Percentiles rank a stretch among this genome's conserved stretches.
These are phyloP conservation scores for Solidago caesia DNA, from an alignment of 129 eudicot genomes.

Conservation along the genomic window DNA sequence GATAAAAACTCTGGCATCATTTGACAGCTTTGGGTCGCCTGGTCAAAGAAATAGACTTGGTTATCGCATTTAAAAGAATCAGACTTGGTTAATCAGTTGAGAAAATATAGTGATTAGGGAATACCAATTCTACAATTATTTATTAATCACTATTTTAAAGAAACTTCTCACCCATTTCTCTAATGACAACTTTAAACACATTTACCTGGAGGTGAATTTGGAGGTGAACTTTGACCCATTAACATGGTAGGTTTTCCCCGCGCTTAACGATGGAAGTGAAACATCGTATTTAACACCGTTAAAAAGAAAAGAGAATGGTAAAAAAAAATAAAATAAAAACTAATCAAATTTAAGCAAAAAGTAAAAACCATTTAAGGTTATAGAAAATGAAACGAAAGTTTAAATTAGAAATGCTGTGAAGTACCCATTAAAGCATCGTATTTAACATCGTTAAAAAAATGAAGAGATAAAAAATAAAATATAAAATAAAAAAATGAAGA, in stretches of 20 bases:
- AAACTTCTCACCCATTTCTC: not conserved
- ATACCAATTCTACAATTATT: not conserved
- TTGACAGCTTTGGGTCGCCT: conserved; percentile 46
- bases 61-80: not conserved
- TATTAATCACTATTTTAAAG: not conserved
- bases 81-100: not conserved
- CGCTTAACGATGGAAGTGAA: not conserved
- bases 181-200: not conserved
- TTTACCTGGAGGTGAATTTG: not conserved
- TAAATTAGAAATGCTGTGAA: too few relatives aligned
- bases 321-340: too few relatives aligned
- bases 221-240: not conserved
- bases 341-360: too few relatives aligned
- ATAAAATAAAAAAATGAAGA: too few relatives aligned
- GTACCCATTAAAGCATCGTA: too few relatives aligned
- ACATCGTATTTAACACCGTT: too few relatives aligned
- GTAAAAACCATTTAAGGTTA: too few relatives aligned
- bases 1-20: conserved; percentile 51
- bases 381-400: too few relatives aligned
- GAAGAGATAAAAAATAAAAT: too few relatives aligned
- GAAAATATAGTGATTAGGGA: not conserved
- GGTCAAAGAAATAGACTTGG: conserved; percentile 18
- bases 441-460: too few relatives aligned
- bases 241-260: not conserved
- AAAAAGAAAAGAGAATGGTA: too few relatives aligned